Percentiles rank a stretch among this genome's conserved stretches.
phyloP scores from a whole-genome alignment of 805 yeast species.

The Saccharomyces eubayanus region DNA sequence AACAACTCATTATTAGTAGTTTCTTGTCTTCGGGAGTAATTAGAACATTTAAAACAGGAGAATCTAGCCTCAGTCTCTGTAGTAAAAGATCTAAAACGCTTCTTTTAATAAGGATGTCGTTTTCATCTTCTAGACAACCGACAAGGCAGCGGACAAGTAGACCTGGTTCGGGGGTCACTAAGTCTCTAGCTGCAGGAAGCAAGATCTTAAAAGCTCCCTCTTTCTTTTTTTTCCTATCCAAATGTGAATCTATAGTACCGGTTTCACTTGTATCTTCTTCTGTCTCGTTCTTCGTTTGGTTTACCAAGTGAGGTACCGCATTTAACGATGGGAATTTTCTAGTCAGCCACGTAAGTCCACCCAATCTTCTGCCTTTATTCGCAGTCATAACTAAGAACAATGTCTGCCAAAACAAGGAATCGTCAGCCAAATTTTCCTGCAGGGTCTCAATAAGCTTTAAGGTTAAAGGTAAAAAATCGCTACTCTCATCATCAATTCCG shows the following conservation, averaged over 20 bases:
- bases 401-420: slow-evolving; percentile 79
- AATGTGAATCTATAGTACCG: slow-evolving; percentile 6
- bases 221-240: slow-evolving; percentile 23
- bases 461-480: slow-evolving; percentile 65
- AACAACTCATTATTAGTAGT: slow-evolving; percentile 51
- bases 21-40: slow-evolving; percentile 48
- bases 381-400: slow-evolving; percentile 67
- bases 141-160: slow-evolving; percentile 66
- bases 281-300: slow-evolving; percentile 1
- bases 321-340: slow-evolving; percentile 55
- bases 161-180: slow-evolving; percentile 72
- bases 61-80: slow-evolving; percentile 56
- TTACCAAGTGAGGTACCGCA: slow-evolving; percentile 28
- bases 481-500: slow-evolving; percentile 86
- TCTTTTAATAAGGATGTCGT: slow-evolving; percentile 65
- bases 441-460: slow-evolving; percentile 53
- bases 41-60: slow-evolving; percentile 44
- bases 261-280: background rate
- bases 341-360: slow-evolving; percentile 69
- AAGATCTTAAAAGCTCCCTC: slow-evolving; percentile 31
- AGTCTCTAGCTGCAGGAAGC: slow-evolving; percentile 46
- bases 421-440: slow-evolving; percentile 49
- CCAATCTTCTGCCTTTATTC: slow-evolving; percentile 71
- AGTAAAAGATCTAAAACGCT: slow-evolving; percentile 81
- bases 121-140: slow-evolving; percentile 56